A percentile compares a stretch with the other conserved stretches of the same genome.
phyloP scores from a whole-genome alignment of 2,329 filamentous ascomycete species.

The Trichophyton equinum region DNA sequence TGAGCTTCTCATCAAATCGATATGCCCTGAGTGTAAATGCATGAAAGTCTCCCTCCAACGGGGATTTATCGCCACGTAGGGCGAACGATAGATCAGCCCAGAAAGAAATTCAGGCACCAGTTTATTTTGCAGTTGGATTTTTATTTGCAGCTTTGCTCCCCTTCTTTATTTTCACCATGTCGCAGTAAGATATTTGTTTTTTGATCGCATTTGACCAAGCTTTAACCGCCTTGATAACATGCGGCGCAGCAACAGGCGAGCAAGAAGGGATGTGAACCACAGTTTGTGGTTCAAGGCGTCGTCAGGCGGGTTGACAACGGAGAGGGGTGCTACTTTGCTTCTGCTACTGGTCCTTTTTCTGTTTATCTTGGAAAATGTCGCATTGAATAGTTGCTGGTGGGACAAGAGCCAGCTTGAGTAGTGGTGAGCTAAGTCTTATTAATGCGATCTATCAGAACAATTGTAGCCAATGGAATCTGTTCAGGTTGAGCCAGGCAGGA shows the following conservation, averaged over 20 bases:
- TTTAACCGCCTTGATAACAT: neutral
- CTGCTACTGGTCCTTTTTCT: neutral
- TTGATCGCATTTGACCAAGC: neutral
- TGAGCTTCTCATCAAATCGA: neutral
- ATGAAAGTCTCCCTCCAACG: neutral
- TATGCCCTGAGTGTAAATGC: neutral
- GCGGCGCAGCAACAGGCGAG: neutral
- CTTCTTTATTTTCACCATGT: neutral
- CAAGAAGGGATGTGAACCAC: neutral
- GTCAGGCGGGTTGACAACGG: neutral
- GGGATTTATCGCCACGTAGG: neutral
- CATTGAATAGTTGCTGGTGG: neutral
- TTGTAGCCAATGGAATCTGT: neutral
- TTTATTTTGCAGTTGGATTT: neutral
- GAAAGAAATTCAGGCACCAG: neutral
- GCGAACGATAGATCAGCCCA: neutral
- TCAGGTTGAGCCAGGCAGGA: neutral
- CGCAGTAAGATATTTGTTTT: neutral
- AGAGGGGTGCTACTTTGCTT: neutral
- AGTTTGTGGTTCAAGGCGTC: neutral
- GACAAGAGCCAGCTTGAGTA: conserved; percentile 1
- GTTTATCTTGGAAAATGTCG: neutral
- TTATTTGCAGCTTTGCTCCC: neutral
- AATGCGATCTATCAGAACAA: neutral
- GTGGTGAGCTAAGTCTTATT: neutral